Conservation (phyloP, 768 basidiomycete genomes). For the Boletus vinaceobasis region DNA sequence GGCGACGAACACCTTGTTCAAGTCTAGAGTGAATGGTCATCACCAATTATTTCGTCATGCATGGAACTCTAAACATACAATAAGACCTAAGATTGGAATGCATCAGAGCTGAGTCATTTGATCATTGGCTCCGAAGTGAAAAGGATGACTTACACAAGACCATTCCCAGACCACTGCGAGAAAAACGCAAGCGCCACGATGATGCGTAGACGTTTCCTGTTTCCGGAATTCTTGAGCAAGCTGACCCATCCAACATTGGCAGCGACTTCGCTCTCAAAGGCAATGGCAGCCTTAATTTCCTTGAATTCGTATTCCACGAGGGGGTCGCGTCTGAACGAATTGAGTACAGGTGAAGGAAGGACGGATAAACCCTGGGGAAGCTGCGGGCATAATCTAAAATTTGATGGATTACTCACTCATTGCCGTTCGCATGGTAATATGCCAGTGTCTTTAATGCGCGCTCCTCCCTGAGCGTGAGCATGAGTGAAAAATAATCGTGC, state of each 20-base stretch:
- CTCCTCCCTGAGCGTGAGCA: neutral
- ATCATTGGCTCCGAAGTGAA: neutral
- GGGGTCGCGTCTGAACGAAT: neutral
- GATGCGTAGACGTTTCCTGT: neutral
- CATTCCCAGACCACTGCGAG: neutral
- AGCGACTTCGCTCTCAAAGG: neutral
- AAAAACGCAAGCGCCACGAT: neutral
- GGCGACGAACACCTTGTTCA: slow-evolving; percentile 50
- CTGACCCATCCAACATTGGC: neutral
- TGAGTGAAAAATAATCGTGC: neutral
- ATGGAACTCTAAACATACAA: slow-evolving; percentile 20
- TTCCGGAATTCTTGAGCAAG: neutral
- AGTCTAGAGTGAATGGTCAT: slow-evolving; percentile 27
- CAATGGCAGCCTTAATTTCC: neutral
- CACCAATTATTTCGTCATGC: neutral
- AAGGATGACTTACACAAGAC: slow-evolving; percentile 30
- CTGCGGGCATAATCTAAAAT: neutral
- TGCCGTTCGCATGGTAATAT: neutral
- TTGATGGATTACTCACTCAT: neutral
- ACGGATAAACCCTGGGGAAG: neutral
- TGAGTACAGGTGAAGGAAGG: neutral
- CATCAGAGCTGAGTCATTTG: neutral
- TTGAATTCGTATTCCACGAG: neutral
- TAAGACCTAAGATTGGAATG: slow-evolving; percentile 15
- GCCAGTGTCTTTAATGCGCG: neutral